Evolutionary conservation across 2,329 filamentous ascomycete genomes (phyloP), one percentile per base, ranked within the genome.

Genomic region (Botrytis sinoallii): DNA sequence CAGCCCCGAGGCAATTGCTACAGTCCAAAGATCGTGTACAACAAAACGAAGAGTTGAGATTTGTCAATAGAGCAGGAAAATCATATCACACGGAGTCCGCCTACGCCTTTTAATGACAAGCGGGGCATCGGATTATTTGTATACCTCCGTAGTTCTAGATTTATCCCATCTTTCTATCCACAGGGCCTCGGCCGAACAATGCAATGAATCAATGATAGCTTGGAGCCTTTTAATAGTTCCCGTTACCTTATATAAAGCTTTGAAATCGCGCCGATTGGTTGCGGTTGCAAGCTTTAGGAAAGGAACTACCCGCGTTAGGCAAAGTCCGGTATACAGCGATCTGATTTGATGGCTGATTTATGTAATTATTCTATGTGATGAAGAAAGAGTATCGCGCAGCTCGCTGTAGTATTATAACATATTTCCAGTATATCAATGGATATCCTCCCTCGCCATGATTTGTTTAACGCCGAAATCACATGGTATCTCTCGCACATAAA

Each of bases 401-500:
- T 42, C 18, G 35, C 48, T 42, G 9, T 57, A 57, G 48, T 55
- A 57, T 68, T 38, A 55, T 29, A 42, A 57, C 46, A 68, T 42
- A 25, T 67, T 67, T 25, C 65, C 29, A 67, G 44, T 38, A 67
- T 40, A 55, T 29, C 8, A 52, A 40, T 29, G 25, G 32, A 70
- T 46, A 70, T 48, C 40, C 44, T 35, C 52, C 38, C 25, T 61
- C 32, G 12, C 55, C 14, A 29, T 7, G 12, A 59, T 22, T 61
- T 25, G 57, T 65, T 38, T 52, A 71, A 64, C 66, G 66, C 66
- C 48, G 3, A 42, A 69, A 57, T 32, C 48, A 57, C 9, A 69
- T 69, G 69, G 57, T 55, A 65, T 74, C 57, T 70, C 48, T 65
- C 46, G 59, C 57, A 63, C 44, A 40, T 44, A 71, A 73, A 52